Evolutionary conservation across 306 rosid genomes (phyloP).

Genomic region (Sicyos baderoa): DNA sequence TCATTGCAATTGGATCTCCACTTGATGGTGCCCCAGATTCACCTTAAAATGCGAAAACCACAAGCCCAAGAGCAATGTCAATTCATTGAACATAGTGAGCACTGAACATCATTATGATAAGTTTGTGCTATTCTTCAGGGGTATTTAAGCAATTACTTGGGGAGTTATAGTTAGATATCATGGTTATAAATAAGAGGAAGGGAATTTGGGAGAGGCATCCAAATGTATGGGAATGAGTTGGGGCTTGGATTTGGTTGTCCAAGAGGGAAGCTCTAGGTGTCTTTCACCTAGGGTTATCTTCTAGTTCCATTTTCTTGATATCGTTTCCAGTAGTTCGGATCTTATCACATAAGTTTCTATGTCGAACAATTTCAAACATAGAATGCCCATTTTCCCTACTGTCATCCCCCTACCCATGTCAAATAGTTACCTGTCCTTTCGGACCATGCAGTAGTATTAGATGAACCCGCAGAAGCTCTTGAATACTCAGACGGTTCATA

Average conservation of each 20-base stretch:
- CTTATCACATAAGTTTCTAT: background rate
- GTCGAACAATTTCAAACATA: background rate
- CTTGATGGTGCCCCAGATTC: constrained; percentile 51
- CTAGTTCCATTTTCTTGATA: too few relatives aligned
- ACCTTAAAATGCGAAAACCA: constrained; percentile 30
- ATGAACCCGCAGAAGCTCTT: constrained; percentile 18
- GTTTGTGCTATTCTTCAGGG: too few relatives aligned
- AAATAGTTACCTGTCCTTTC: constrained; percentile 8
- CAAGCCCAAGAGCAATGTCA: background rate
- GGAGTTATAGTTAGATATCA: too few relatives aligned
- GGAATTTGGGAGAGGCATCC: too few relatives aligned
- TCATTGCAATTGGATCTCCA: constrained; percentile 79
- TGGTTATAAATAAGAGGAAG: too few relatives aligned
- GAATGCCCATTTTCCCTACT: background rate
- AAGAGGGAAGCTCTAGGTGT: too few relatives aligned
- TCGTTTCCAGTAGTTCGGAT: too few relatives aligned
- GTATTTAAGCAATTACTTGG: too few relatives aligned
- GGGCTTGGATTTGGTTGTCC: too few relatives aligned
- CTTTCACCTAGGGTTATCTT: too few relatives aligned
- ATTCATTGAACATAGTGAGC: background rate
- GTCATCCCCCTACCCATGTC: background rate
- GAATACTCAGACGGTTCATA: constrained; percentile 45
- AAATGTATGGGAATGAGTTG: too few relatives aligned
- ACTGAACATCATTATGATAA: background rate
- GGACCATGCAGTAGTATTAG: background rate